phyloP scores from a whole-genome alignment of 2,329 filamentous ascomycete genomes.

The Ustulina deusta region DNA sequence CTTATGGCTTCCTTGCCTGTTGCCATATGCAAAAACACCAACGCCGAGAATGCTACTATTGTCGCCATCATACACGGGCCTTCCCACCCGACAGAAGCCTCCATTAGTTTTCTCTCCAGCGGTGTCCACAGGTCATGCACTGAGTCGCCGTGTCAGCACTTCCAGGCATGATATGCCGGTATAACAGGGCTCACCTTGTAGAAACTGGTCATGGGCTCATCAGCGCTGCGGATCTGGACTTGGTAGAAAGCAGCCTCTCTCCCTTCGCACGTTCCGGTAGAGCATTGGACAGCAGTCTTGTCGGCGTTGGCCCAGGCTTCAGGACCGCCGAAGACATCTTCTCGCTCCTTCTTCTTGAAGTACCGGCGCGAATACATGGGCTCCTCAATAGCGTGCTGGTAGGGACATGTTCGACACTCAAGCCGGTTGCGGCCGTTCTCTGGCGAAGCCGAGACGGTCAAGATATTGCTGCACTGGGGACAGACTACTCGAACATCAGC shows the following conservation, averaged over 20 bases:
- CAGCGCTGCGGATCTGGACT: constrained; percentile 96
- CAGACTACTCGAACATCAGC: constrained; percentile 66
- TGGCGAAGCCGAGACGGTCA: constrained; percentile 74
- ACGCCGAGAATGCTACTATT: constrained; percentile 30
- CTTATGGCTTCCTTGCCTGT: constrained; percentile 9
- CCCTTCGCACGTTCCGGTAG: constrained; percentile 82
- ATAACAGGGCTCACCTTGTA: constrained; percentile 72
- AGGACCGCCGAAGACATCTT: constrained; percentile 89
- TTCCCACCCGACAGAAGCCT: background rate
- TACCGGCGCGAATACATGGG: constrained; percentile 85
- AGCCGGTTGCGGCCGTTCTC: constrained; percentile 79
- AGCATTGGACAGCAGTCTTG: constrained; percentile 85
- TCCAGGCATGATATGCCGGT: constrained; percentile 2
- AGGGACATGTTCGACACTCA: constrained; percentile 95
- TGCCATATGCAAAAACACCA: constrained; percentile 30
- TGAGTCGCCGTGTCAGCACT: constrained; percentile 50
- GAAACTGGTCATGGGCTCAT: constrained; percentile 98
- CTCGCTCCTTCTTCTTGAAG: constrained; percentile 87
- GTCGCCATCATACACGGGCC: constrained; percentile 6
- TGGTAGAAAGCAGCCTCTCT: constrained; percentile 93
- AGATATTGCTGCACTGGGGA: constrained; percentile 84
- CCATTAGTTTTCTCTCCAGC: constrained; percentile 74
- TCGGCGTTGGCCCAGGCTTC: constrained; percentile 93
- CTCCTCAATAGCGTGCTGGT: constrained; percentile 84
- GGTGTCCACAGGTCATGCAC: constrained; percentile 75